Evolutionary conservation across 2,329 filamentous ascomycete genomes (phyloP).

Genomic region (Pseudogymnoascus sp.): DNA sequence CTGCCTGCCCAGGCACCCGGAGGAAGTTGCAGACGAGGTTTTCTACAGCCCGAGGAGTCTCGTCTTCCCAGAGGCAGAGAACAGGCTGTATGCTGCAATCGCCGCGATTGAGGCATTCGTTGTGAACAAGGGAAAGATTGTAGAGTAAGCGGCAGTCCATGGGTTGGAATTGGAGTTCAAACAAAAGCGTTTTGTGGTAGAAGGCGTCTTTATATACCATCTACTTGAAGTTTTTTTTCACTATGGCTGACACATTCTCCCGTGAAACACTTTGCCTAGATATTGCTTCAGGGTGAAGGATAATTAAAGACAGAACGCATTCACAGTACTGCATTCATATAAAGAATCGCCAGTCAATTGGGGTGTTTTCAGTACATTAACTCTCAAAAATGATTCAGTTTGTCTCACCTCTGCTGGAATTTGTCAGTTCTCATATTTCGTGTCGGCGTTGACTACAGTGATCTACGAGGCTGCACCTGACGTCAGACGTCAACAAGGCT

Average conservation of each 20-base stretch:
- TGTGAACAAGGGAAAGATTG: slow-evolving; percentile 82
- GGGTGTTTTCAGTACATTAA: background rate
- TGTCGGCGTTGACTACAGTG: background rate
- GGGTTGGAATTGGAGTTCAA: background rate
- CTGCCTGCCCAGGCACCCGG: slow-evolving; percentile 82
- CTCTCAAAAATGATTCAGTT: background rate
- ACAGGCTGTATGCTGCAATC: slow-evolving; percentile 86
- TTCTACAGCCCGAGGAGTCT: slow-evolving; percentile 82
- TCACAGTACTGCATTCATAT: background rate
- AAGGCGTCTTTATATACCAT: slow-evolving; percentile 8
- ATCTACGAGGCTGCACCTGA: background rate
- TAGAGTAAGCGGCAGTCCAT: slow-evolving; percentile 4
- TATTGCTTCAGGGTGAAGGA: background rate
- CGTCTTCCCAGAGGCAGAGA: slow-evolving; percentile 92
- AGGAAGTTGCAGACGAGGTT: slow-evolving; percentile 91
- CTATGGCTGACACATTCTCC: background rate
- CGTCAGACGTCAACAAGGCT: background rate
- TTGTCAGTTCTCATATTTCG: background rate
- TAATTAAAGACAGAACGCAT: background rate
- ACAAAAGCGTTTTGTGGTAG: slow-evolving; percentile 2
- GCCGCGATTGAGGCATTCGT: slow-evolving; percentile 82
- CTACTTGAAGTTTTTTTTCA: background rate
- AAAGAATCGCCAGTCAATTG: background rate
- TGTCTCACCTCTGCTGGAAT: background rate
- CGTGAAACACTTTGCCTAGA: background rate